Base-by-base conservation (phyloP, 306 rosid species). In the Pyrus communis region DNA sequence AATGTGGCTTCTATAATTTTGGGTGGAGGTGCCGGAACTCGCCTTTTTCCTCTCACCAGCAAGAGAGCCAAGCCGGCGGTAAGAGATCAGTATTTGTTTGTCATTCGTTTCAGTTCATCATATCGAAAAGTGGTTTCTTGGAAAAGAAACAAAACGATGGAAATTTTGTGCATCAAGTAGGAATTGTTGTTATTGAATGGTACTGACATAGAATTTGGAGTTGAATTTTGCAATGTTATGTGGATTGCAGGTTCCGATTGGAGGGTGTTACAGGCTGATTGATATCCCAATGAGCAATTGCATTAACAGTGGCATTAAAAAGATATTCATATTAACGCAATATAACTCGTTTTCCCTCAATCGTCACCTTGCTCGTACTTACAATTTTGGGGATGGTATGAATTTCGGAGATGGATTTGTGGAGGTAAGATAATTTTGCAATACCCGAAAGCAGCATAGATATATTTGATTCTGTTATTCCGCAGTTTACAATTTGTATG, bases 21-120 rank as follows among this genome's bases (percentile, higher is more conserved):
- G 84, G 97, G 97, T 46, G 97, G 98, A 58, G 98, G 98, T 76
- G 98, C 94, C 69, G 98, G 98, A 66, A 93, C 97, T 84, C 96
- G 96, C 69, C 80, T 93, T 38, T 90, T 86, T 86, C 98, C 97
- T 82, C 98, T 93, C 22, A 91, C 98, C 68, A 75, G 94, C 79
- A 83, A 67, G 83, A 92, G 98, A 85, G 96, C 98, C 75, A 93
- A 91, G 74, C 98, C 98, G 1, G 98, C 98, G 82, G 97, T 93
- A 81, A 66, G 82, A 72, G 77, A 23, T 31, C 46, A 33, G n/a
- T 59, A 43, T 30, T n/a, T 31, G 18, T 33, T 58, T 8, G 12
- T 79, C 49, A 27, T 73, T 31, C 27, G 23, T 79, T 5, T 58
- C 6, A 70, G 55, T 43, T 81, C 14, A 51, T 43, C 25, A 35